These are phyloP conservation scores for Ustilago tritici DNA, from an alignment of 1,284 basidiomycete species.

Conservation along the genomic window DNA sequence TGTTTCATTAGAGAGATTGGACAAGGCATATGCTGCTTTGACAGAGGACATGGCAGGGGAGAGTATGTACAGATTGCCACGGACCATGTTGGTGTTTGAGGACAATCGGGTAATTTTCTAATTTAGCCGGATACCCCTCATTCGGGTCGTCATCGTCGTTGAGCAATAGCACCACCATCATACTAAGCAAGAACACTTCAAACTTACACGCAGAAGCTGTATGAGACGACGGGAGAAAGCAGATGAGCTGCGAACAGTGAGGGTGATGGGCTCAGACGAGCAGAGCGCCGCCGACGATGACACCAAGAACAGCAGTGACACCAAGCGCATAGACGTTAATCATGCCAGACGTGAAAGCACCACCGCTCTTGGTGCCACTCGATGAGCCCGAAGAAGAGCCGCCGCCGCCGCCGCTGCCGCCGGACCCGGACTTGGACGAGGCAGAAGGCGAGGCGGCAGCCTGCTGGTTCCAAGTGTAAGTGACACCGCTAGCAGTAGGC, in stretches of 20 bases:
- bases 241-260: too few species aligned
- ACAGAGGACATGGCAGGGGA: too few species aligned
- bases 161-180: too few species aligned
- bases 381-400: not conserved
- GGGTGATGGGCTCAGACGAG: slow-evolving; percentile 6
- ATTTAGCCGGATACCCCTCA: too few species aligned
- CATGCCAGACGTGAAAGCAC: slow-evolving; percentile 9
- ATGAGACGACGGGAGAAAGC: too few species aligned
- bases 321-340: slow-evolving; percentile 21
- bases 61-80: too few species aligned
- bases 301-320: slow-evolving; percentile 21
- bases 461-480: slow-evolving; percentile 59
- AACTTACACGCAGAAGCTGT: too few species aligned
- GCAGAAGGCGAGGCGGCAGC: slow-evolving; percentile 23
- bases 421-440: slow-evolving; percentile 4
- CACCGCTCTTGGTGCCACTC: slow-evolving; percentile 28
- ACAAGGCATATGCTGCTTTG: too few species aligned
- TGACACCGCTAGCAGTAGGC: slow-evolving; percentile 57
- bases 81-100: too few species aligned
- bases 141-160: too few species aligned
- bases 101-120: too few species aligned
- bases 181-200: too few species aligned
- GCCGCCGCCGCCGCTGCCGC: slow-evolving; percentile 1
- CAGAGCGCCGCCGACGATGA: slow-evolving; percentile 21
- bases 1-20: not conserved